Base-by-base conservation (phyloP, 148 eudicot species). In the Chenopodium quinoa region DNA sequence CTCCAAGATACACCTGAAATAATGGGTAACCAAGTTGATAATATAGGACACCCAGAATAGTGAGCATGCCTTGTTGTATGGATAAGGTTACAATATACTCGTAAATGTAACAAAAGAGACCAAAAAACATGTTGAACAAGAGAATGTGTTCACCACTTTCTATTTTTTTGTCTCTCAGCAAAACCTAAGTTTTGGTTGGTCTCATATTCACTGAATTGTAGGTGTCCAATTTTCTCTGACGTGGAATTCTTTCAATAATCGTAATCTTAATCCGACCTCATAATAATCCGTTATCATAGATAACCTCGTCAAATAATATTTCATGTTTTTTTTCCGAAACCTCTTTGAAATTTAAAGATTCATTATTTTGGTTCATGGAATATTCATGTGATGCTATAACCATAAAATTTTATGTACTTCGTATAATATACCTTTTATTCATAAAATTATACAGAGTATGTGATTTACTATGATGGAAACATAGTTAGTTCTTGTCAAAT, bases 11-110 rank as follows among this genome's bases (percentile, higher is more conserved):
- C 37, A 32, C 44, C 20, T 69, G 37, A 1, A 69, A 19, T 8
- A 17, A 70, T 1, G 70, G 52, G 54, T 9, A 60, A 31, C 8
- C 29, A 76, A 34, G 52, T 40, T 40, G 66, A 29, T 44, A 4
- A 9, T 20, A 22, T 40, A 16, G 27, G 46, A 31, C 23, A 31
- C 46, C 12, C 12, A 31, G 78, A 56, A 37, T 20, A 22, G 3
- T 37, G 20, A 37, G 7, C 48, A 40, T 62, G 79, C 79, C 19
- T 77, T 62, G 79, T 77, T 77, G 79, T 64, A 62, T 77, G 79
- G 70, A 77, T 77, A 62, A 62, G 70, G 54, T 23, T n/a, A n/a
- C 79, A 76, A 58, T 40, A 40, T 40, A 40, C 44, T 40, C 8
- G 22, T 31, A 19, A 10, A 32, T 17, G 6, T 29, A 75, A 54